Evolutionary conservation across 495 filamentous ascomycete genomes (phyloP), one percentile per base, ranked within the genome.

Genomic region (Penicillium herquei): DNA sequence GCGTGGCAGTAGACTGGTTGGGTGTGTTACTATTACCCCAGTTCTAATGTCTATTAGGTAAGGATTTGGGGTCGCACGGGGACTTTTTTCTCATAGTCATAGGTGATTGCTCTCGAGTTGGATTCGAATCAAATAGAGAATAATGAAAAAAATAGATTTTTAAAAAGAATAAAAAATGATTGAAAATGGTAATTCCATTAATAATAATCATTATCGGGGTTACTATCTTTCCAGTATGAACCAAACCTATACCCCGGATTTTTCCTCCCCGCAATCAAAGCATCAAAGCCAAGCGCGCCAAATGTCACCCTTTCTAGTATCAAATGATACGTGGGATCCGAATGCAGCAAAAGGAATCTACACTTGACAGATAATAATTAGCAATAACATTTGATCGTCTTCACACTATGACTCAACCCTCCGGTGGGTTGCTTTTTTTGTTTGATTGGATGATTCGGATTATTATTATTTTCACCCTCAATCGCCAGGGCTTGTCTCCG

Each of bases 201-300:
- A 10, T 37, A 37, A 37, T 37, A 37, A 9, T 37, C 34, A 37
- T 13, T 37, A 37, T 37, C 34, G 8, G 12, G 1, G 9, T 37
- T 10, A 10, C 34, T 37, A 10, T 37, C 34, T 37, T 3, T 37
- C 8, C 34, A 37, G 34, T 9, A 37, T 10, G 34, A 37, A 58
- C 35, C 40, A 54, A 62, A 12, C 45, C 55, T 66, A 56, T 49
- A 51, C 65, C 65, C 65, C 65, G 56, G 65, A 67, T 65, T 65
- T 31, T 40, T 33, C 64, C 61, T 58, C 61, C 55, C 64, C 59
- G 55, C 39, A 41, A 63, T 60, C 49, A 47, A 43, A 56, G 59
- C 62, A 63, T 60, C 49, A 47, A 43, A 56, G 59, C 62, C 59
- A 65, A 65, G 62, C 49, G 47, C 30, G 43, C 50, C 46, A 51